Evolutionary conservation across 352 stramenopile species (phyloP).

Genomic region (Pythium dissotocum): DNA sequence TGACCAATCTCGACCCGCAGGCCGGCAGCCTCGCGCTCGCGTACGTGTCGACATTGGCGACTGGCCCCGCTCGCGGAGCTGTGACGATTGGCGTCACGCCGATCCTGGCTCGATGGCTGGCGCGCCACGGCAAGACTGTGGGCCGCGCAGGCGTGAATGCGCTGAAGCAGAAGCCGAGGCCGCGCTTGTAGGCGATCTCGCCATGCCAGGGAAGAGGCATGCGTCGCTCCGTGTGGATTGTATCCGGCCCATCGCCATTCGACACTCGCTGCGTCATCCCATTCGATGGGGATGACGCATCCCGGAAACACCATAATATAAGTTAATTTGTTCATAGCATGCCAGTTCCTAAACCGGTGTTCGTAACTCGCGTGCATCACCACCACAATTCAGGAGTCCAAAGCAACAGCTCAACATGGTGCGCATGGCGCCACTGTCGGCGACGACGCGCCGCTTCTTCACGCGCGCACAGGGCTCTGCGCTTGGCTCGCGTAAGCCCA

Average conservation of each 20-base stretch:
- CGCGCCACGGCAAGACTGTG: slow-evolving; percentile 34
- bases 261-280: neutral
- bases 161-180: slow-evolving; percentile 26
- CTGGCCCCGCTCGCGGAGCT: slow-evolving; percentile 62
- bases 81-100: slow-evolving; percentile 75
- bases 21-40: slow-evolving; percentile 69
- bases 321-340: neutral
- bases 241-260: slow-evolving; percentile 2
- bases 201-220: neutral
- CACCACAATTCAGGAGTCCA: neutral
- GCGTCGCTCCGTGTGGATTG: neutral
- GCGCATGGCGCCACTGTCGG: neutral
- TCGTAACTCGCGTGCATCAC: neutral
- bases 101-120: slow-evolving; percentile 67
- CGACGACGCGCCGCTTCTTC: slow-evolving; percentile 35
- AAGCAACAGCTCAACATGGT: neutral
- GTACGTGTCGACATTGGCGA: slow-evolving; percentile 94
- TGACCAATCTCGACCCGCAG: slow-evolving; percentile 68
- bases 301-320: neutral
- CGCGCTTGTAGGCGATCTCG: neutral
- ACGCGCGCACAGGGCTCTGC: slow-evolving; percentile 23
- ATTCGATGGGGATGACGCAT: neutral
- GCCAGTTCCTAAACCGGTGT: neutral
- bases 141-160: slow-evolving; percentile 17
- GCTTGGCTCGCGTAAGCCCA: slow-evolving; percentile 29